A percentile compares a stretch with the other conserved stretches of the same genome.
phyloP scores from a whole-genome alignment of 192 early-diverging fungal species.

The Linnemannia hyalina region DNA sequence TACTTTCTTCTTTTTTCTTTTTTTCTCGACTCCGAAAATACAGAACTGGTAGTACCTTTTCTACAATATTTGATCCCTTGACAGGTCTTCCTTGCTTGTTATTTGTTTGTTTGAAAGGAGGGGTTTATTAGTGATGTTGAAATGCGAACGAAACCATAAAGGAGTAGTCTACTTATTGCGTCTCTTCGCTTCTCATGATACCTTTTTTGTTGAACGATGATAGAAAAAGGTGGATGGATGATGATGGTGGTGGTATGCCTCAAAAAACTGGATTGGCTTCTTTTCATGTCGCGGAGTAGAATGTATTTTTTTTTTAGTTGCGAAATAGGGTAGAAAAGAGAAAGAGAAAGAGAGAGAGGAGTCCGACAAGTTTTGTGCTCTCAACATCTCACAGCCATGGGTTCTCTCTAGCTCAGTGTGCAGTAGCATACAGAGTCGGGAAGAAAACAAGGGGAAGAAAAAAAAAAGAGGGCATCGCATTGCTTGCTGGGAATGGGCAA shows the following conservation, averaged over 20 bases:
- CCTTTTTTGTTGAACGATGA: background rate
- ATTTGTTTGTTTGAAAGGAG: background rate
- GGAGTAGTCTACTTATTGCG: background rate
- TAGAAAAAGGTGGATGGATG: background rate
- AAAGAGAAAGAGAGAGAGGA: background rate
- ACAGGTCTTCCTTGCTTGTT: background rate
- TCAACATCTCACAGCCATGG: background rate
- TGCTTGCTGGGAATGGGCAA: slow-evolving; percentile 46
- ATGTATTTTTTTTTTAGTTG: background rate
- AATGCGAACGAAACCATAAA: background rate
- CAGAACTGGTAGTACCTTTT: background rate
- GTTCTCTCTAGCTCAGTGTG: background rate
- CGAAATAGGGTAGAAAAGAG: background rate
- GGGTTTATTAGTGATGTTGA: background rate
- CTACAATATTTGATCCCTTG: background rate
- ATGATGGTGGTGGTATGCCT: background rate
- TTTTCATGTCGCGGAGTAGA: background rate
- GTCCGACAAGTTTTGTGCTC: slow-evolving; percentile 12
- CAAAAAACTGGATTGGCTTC: background rate
- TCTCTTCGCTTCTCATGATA: background rate
- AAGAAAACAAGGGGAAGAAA: background rate
- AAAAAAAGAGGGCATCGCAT: slow-evolving; percentile 30
- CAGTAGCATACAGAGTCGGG: background rate
- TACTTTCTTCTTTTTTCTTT: slow-evolving; percentile 1
- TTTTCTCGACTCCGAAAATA: background rate